Conservation (phyloP, 2,329 filamentous ascomycete species). For the Chaetomiaceae sp. region DNA sequence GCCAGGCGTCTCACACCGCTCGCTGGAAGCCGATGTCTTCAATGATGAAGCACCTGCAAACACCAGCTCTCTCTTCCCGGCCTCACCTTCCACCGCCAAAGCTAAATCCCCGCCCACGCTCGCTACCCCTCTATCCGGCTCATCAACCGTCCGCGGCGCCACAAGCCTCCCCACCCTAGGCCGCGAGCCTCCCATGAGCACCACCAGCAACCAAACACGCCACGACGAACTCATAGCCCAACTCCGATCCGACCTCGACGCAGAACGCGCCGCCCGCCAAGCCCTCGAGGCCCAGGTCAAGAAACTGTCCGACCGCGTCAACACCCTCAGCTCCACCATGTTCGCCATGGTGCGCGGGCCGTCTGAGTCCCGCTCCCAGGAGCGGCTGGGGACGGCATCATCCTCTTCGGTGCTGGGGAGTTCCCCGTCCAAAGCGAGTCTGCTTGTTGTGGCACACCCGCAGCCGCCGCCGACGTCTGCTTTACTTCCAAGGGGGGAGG, state of each 20-base stretch:
- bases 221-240: conserved; percentile 5
- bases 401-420: background rate
- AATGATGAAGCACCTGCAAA: conserved; percentile 43
- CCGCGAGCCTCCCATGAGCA: conserved; percentile 26
- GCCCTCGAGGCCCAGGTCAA: conserved; percentile 54
- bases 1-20: conserved; percentile 37
- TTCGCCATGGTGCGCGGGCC: conserved; percentile 34
- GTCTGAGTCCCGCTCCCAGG: conserved; percentile 33
- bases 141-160: conserved; percentile 44
- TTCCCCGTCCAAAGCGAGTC: conserved; percentile 19
- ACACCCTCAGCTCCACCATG: conserved; percentile 42
- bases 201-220: background rate
- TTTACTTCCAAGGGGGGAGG: conserved; percentile 19
- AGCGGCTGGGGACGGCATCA: conserved; percentile 23
- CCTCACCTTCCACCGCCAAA: conserved; percentile 32
- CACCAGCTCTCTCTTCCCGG: conserved; percentile 40
- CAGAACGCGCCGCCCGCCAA: conserved; percentile 52
- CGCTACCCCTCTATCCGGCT: conserved; percentile 34
- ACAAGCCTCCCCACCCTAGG: conserved; percentile 42
- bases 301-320: conserved; percentile 47
- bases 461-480: background rate
- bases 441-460: conserved; percentile 8
- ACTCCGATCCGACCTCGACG: conserved; percentile 45
- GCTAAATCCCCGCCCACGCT: conserved; percentile 22
- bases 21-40: conserved; percentile 37